Conservation (phyloP, 2,329 filamentous ascomycete species). For the Pyrenochaeta sp. region DNA sequence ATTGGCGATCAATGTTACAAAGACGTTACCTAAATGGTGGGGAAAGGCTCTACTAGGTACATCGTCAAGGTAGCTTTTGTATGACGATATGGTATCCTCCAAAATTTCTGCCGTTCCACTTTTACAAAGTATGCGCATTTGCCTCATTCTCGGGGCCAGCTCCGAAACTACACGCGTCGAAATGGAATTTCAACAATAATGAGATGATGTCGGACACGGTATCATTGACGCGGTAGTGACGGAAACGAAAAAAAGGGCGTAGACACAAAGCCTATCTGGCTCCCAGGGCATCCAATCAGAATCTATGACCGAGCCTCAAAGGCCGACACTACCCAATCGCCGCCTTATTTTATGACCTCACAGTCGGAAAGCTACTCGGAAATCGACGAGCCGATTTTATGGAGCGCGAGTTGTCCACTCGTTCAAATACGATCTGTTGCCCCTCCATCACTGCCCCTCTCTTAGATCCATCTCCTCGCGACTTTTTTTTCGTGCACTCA, state of each 20-base stretch:
- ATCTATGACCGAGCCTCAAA: constrained; percentile 9
- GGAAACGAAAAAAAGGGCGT: no score
- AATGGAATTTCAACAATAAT: neutral
- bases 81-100: constrained; percentile 1
- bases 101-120: neutral
- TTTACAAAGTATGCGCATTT: constrained; percentile 2
- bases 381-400: constrained; percentile 33
- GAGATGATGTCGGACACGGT: constrained; percentile 4
- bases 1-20: neutral
- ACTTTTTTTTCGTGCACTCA: constrained; percentile 7
- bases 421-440: constrained; percentile 36
- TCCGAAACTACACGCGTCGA: neutral
- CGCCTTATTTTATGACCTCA: constrained; percentile 41
- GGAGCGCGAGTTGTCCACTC: constrained; percentile 17
- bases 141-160: neutral
- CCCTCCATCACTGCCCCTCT: constrained; percentile 32
- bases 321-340: constrained; percentile 22
- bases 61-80: neutral
- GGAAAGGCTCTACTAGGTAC: neutral
- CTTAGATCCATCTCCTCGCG: constrained; percentile 7
- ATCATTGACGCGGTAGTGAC: constrained; percentile 38
- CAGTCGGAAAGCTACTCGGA: no score
- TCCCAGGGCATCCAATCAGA: constrained; percentile 29
- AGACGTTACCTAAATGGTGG: constrained; percentile 1
- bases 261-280: constrained; percentile 8